A percentile compares a stretch with the other conserved stretches of the same genome.
Evolutionary conservation across 768 basidiomycete genomes (phyloP).

Genomic region (Udeniomyces megalosporus): DNA sequence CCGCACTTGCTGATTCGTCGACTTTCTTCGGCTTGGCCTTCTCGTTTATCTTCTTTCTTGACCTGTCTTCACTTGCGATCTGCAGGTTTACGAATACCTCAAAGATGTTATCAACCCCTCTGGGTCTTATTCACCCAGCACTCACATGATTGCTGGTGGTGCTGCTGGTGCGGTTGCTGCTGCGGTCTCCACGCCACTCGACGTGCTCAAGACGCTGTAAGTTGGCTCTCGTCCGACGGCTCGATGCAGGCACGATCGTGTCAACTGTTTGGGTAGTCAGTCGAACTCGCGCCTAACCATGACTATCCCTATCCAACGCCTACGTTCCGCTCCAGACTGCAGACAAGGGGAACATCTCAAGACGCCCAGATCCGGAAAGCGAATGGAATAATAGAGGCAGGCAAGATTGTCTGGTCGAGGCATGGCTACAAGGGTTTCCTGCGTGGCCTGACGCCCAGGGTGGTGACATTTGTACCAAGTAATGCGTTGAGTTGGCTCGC

Average conservation of each 20-base stretch:
- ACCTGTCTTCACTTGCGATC: too few species aligned
- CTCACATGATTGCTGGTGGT: slow-evolving; percentile 83
- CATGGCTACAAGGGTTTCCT: slow-evolving; percentile 75
- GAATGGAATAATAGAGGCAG: slow-evolving; percentile 70
- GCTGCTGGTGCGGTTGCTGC: slow-evolving; percentile 86
- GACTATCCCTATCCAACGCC: too few species aligned
- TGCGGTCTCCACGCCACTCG: slow-evolving; percentile 86
- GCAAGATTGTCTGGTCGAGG: slow-evolving; percentile 67
- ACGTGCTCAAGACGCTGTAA: slow-evolving; percentile 60
- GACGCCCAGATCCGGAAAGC: slow-evolving; percentile 72
- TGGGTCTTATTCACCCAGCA: slow-evolving; percentile 74
- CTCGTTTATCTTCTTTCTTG: too few species aligned
- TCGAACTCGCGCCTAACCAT: too few species aligned
- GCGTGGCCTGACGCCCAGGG: slow-evolving; percentile 74
- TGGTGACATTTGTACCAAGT: slow-evolving; percentile 89
- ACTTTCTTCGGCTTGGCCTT: too few species aligned
- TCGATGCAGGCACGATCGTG: background rate
- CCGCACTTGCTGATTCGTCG: too few species aligned
- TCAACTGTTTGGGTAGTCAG: background rate
- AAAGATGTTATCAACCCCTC: slow-evolving; percentile 73
- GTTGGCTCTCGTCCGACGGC: slow-evolving; percentile 2
- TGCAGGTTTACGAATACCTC: slow-evolving; percentile 62
- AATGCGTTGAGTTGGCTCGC: slow-evolving; percentile 96
- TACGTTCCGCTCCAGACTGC: too few species aligned
- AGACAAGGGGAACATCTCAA: slow-evolving; percentile 78